Evolutionary conservation across 495 filamentous ascomycete species (phyloP).

Genomic region (Lindgomyces ingoldianus): DNA sequence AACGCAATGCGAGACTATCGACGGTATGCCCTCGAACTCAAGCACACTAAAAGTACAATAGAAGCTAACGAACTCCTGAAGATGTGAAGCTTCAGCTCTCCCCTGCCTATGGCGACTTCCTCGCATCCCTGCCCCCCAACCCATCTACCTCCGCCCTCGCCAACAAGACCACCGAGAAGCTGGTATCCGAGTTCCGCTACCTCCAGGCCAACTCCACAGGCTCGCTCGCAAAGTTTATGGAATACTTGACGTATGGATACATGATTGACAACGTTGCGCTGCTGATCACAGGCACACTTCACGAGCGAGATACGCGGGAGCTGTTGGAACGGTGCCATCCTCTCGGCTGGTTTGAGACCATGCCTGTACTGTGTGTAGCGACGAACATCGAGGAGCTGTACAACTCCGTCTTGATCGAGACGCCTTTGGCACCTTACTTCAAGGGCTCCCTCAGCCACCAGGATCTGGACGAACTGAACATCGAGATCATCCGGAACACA

Average conservation of each 20-base stretch:
- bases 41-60: neutral
- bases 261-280: conserved; percentile 99
- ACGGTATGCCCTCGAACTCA: conserved; percentile 62
- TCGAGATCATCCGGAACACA: conserved; percentile 98
- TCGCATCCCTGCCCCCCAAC: conserved; percentile 90
- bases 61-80: conserved; percentile 43
- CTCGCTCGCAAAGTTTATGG: conserved; percentile 87
- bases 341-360: conserved; percentile 97
- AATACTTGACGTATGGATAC: conserved; percentile 97
- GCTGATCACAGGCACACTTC: conserved; percentile 95
- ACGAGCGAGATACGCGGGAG: conserved; percentile 95
- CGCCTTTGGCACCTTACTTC: conserved; percentile 93
- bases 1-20: conserved; percentile 97
- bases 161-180: conserved; percentile 93
- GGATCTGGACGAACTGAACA: conserved; percentile 97
- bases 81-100: conserved; percentile 97
- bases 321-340: conserved; percentile 95
- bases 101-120: conserved; percentile 96
- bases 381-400: conserved; percentile 98
- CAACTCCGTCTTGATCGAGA: conserved; percentile 96
- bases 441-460: conserved; percentile 92
- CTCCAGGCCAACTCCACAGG: conserved; percentile 89
- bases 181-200: conserved; percentile 96
- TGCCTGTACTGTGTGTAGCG: conserved; percentile 96
- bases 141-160: conserved; percentile 95